Evolutionary conservation across 2,329 filamentous ascomycete species (phyloP), one percentile per base, ranked within the genome.

Genomic region (Pseudocercospora cruenta): DNA sequence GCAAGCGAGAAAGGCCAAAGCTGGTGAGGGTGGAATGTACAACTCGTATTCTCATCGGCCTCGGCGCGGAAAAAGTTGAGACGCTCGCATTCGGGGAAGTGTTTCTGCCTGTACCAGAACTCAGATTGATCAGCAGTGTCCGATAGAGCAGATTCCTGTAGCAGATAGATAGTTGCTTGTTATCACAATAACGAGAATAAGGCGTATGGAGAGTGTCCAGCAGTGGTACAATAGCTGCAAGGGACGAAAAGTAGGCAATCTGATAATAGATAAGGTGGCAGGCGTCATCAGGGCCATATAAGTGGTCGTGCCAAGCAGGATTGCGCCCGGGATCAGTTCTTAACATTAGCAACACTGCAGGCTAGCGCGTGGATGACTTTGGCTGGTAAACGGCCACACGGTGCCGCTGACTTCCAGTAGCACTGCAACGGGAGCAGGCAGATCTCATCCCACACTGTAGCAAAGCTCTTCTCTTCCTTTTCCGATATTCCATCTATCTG

Each of bases 341-440:
- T 59, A 59, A 47, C 57, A 58, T 58, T 58, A 58, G 54, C 54
- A 58, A 36, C 54, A 36, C 54, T 58, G 28, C n/a, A 43, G 55
- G 33, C 24, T 36, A 58, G 33, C 55, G 55, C 26, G 58, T 60
- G 43, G 58, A 51, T 10, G 57, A 19, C 36, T 58, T 43, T 36
- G 55, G 55, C 31, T 39, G 54, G 33, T 28, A 19, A 33, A 57
- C 24, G 53, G 53, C 24, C 54, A 58, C 54, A 21, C 54, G 54
- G 26, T 31, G 54, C 54, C 54, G 26, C 54, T 58, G 28, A 58
- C 54, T 36, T 33, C 54, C 26, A 36, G 55, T 58, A 7, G 28
- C 36, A 58, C 31, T 43, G n/a, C 55, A 43, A 58, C 55, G 55
- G 55, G 55, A 58, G 55, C 55, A 22, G 26, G 36, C 55, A 43